Evolutionary conservation across 2,329 filamentous ascomycete genomes (phyloP).

Genomic region (Trichoderma afroharzianum): DNA sequence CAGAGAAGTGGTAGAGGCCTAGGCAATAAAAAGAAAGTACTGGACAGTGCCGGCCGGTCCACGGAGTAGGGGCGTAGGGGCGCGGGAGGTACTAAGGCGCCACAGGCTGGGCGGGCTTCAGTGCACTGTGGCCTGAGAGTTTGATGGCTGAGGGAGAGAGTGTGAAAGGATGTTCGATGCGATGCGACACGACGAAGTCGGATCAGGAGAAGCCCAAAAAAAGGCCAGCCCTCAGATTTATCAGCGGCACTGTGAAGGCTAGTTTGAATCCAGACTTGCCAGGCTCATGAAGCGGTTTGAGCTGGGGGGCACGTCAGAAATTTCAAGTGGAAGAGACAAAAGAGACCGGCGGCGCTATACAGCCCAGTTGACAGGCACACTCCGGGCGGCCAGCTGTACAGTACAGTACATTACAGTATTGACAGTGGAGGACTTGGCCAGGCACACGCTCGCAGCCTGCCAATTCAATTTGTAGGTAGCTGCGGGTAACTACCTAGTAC

Average conservation of each 20-base stretch:
- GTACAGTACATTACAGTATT: not conserved
- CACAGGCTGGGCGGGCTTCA: not conserved
- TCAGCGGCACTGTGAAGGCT: slow-evolving; percentile 20
- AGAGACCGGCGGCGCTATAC: not conserved
- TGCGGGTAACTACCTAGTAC: not conserved
- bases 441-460: not conserved
- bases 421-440: not conserved
- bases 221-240: slow-evolving; percentile 27
- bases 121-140: slow-evolving; percentile 1
- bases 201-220: slow-evolving; percentile 12
- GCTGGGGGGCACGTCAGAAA: slow-evolving; percentile 20
- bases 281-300: slow-evolving; percentile 14
- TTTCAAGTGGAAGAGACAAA: slow-evolving; percentile 13
- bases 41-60: not conserved
- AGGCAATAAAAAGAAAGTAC: slow-evolving; percentile 28
- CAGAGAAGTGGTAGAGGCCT: slow-evolving; percentile 17
- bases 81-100: not conserved
- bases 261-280: slow-evolving; percentile 10
- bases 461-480: not conserved
- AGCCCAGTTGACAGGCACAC: not conserved
- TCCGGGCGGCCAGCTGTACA: not conserved
- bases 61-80: not conserved
- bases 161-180: slow-evolving; percentile 17
- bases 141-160: not conserved
- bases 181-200: slow-evolving; percentile 9